A percentile compares a stretch with the other conserved stretches of the same genome.
These are phyloP conservation scores for Mucor indicus DNA, from an alignment of 371 early-diverging fungal species.

Conservation along the genomic window DNA sequence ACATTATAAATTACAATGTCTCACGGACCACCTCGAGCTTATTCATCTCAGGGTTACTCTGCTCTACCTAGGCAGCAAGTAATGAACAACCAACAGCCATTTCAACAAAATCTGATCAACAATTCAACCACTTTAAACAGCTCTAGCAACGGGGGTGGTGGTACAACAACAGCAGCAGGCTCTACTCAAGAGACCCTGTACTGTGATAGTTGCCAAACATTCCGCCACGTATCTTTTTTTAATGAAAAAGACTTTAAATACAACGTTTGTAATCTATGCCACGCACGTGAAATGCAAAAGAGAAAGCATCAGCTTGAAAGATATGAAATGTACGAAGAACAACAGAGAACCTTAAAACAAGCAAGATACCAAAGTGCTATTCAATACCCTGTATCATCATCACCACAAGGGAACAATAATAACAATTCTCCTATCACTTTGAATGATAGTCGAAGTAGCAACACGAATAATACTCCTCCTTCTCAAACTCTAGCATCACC, in stretches of 20 bases:
- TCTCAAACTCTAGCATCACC: too few relatives aligned
- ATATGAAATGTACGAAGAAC: conserved; percentile 23
- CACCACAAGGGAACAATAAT: too few relatives aligned
- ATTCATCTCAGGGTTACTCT: conserved; percentile 4
- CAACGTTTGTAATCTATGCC: conserved; percentile 21
- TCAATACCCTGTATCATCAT: conserved; percentile 2
- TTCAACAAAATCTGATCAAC: not conserved
- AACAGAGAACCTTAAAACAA: conserved; percentile 21
- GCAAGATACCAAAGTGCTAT: conserved; percentile 6
- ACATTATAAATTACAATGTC: conserved; percentile 5
- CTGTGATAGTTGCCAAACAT: conserved; percentile 28
- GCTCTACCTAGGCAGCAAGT: not conserved
- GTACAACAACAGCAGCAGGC: conserved; percentile 1
- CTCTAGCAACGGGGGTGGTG: not conserved
- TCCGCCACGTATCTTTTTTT: conserved; percentile 15
- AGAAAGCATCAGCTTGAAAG: conserved; percentile 21
- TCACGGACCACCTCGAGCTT: conserved; percentile 15
- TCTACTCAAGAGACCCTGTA: conserved; percentile 12
- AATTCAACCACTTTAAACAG: too few relatives aligned
- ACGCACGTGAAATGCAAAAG: conserved; percentile 18
- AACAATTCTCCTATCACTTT: conserved; percentile 7
- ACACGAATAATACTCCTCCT: too few relatives aligned
- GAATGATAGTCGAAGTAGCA: conserved; percentile 10
- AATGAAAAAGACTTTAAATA: conserved; percentile 18
- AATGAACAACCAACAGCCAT: not conserved